A percentile compares a stretch with the other conserved stretches of the same genome.
phyloP scores from a whole-genome alignment of 2,329 filamentous ascomycete species.

The Trichoderma sp. region DNA sequence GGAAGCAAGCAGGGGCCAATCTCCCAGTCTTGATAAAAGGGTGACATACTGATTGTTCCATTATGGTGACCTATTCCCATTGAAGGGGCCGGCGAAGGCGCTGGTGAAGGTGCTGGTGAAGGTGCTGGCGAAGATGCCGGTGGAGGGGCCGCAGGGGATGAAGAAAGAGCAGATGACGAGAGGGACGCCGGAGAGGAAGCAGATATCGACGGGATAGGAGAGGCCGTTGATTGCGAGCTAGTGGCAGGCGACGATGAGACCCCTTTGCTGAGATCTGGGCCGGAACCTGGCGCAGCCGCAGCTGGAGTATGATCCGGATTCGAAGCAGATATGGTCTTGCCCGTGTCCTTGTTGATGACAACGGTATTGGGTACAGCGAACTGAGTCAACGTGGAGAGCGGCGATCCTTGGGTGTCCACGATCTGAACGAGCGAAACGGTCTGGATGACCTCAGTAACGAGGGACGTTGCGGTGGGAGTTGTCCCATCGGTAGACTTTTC shows the following conservation, averaged over 20 bases:
- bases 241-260: not conserved
- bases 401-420: slow-evolving; percentile 51
- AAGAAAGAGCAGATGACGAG: slow-evolving; percentile 38
- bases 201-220: not conserved
- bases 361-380: slow-evolving; percentile 43
- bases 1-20: not conserved
- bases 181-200: slow-evolving; percentile 19
- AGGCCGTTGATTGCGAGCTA: not conserved
- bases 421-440: slow-evolving; percentile 58
- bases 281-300: slow-evolving; percentile 13
- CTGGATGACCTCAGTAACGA: slow-evolving; percentile 52
- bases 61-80: slow-evolving; percentile 30
- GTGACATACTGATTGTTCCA: slow-evolving; percentile 30
- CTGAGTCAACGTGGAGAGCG: slow-evolving; percentile 48
- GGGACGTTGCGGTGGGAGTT: slow-evolving; percentile 24
- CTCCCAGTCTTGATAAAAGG: not conserved
- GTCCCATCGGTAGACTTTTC: slow-evolving; percentile 19
- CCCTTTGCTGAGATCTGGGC: slow-evolving; percentile 3
- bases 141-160: slow-evolving; percentile 24
- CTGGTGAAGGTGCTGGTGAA: too few relatives aligned
- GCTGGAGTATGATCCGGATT: slow-evolving; percentile 29
- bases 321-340: slow-evolving; percentile 41
- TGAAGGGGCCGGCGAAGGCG: slow-evolving; percentile 24
- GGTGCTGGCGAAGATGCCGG: not conserved
- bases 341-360: slow-evolving; percentile 41